A percentile compares a stretch with the other conserved stretches of the same genome.
Conservation (phyloP, 768 basidiomycete species). For the Cytidiella melzeri region DNA sequence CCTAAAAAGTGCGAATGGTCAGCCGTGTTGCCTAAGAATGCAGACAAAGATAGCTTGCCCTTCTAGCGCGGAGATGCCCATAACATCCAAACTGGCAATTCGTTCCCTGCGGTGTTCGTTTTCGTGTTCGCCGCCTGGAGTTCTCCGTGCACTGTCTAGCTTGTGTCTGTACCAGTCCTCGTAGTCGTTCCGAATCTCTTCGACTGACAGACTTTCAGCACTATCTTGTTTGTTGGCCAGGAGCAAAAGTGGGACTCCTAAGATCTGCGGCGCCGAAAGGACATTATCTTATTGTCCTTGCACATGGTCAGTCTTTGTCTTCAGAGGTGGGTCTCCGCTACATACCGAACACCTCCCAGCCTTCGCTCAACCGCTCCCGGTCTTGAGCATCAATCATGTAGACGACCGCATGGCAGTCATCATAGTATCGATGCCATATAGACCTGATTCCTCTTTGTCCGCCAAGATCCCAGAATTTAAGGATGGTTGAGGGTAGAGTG, state of each 20-base stretch:
- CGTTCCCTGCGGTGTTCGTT: conserved; percentile 26
- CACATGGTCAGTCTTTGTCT: conserved; percentile 12
- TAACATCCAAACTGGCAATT: conserved; percentile 51
- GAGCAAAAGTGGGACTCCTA: conserved; percentile 84
- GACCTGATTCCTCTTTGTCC: conserved; percentile 90
- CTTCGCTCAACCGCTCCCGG: conserved; percentile 81
- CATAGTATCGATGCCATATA: conserved; percentile 94
- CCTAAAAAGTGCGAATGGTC: neutral
- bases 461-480: conserved; percentile 97
- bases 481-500: conserved; percentile 84
- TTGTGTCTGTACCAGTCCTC: conserved; percentile 81
- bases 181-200: conserved; percentile 86
- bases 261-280: conserved; percentile 82
- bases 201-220: conserved; percentile 71
- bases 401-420: conserved; percentile 94
- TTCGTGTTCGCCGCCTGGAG: conserved; percentile 34
- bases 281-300: conserved; percentile 60
- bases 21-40: neutral
- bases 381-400: conserved; percentile 95
- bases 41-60: conserved; percentile 48
- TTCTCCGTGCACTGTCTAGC: conserved; percentile 56
- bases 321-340: conserved; percentile 6
- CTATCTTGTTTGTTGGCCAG: conserved; percentile 96
- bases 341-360: conserved; percentile 97
- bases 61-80: conserved; percentile 87